Evolutionary conservation across 768 basidiomycete species (phyloP).

Genomic region (Serendipita sp.): DNA sequence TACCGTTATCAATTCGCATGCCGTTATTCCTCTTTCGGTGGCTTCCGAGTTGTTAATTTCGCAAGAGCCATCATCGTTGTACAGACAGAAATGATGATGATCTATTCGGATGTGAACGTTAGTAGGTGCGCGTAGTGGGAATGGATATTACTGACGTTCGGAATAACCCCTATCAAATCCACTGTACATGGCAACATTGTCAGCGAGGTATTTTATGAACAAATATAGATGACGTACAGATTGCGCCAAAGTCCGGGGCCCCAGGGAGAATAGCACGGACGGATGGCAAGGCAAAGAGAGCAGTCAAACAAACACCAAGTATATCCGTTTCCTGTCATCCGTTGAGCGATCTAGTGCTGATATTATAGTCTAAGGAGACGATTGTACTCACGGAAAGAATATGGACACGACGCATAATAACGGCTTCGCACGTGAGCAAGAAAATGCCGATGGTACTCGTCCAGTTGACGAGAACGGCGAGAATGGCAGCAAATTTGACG

Average conservation of each 20-base stretch:
- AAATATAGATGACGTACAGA: background rate
- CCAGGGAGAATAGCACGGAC: background rate
- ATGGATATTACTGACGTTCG: background rate
- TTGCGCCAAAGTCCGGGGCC: background rate
- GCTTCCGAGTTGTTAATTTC: background rate
- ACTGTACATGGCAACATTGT: background rate
- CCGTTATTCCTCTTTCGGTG: background rate
- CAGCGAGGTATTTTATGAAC: background rate
- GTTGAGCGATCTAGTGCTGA: too few species aligned
- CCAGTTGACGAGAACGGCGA: background rate
- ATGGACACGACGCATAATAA: background rate
- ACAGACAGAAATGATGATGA: background rate
- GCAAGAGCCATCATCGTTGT: background rate
- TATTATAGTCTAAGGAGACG: too few species aligned
- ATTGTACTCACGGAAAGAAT: background rate
- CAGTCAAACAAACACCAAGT: background rate
- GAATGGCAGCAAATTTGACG: conserved; percentile 3
- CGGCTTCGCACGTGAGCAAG: background rate
- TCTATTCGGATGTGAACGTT: background rate
- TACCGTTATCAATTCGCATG: too few species aligned
- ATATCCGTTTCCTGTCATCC: background rate
- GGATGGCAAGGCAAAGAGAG: conserved; percentile 1
- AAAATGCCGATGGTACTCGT: background rate
- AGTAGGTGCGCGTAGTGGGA: too few species aligned
- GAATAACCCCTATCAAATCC: background rate